Conservation (phyloP, 192 early-diverging fungal species). For the Podila minutissima region DNA sequence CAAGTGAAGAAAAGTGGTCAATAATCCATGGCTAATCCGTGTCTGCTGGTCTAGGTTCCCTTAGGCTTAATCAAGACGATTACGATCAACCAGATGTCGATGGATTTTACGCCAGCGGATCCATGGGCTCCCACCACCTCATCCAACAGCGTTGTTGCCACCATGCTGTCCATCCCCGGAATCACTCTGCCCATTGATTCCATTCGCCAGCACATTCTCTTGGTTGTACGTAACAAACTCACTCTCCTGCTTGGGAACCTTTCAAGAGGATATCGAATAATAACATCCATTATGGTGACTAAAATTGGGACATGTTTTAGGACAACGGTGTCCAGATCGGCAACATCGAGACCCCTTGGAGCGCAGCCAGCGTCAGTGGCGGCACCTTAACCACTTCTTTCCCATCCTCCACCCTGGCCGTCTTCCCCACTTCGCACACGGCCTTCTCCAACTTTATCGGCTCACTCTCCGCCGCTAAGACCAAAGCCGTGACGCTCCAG, state of each 20-base stretch:
- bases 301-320: not conserved
- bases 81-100: conserved; percentile 54
- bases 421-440: conserved; percentile 24
- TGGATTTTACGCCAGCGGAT: conserved; percentile 58
- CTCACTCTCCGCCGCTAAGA: conserved; percentile 9
- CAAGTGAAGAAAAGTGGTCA: too few relatives aligned
- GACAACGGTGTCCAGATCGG: conserved; percentile 35
- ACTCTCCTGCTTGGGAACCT: too few relatives aligned
- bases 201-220: conserved; percentile 32
- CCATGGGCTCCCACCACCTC: conserved; percentile 55
- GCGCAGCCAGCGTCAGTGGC: conserved; percentile 15
- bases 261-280: not conserved
- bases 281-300: too few relatives aligned
- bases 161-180: conserved; percentile 46
- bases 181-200: conserved; percentile 36
- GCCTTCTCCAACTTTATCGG: conserved; percentile 34
- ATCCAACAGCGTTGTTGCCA: conserved; percentile 54
- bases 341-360: conserved; percentile 30
- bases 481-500: conserved; percentile 26
- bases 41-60: conserved; percentile 9
- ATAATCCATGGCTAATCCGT: too few relatives aligned
- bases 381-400: conserved; percentile 21
- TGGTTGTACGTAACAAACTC: conserved; percentile 13
- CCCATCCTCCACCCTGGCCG: conserved; percentile 21
- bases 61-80: conserved; percentile 51